Base-by-base conservation (phyloP, 495 filamentous ascomycete species). In the Darksidea phi region DNA sequence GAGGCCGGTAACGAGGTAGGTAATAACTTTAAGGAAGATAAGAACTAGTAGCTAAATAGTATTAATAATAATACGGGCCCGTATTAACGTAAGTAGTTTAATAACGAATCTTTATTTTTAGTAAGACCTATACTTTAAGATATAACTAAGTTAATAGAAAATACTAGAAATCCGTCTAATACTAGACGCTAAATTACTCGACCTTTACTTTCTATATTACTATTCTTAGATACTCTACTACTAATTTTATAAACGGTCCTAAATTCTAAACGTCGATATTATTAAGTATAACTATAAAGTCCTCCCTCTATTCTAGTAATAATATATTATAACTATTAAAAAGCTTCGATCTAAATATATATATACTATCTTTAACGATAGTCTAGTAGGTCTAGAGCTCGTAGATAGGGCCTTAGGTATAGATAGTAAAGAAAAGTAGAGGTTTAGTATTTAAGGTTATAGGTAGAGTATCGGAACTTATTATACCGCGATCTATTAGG, bases 371-470 rank as follows among this genome's bases (percentile, higher is more conserved):
- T n/a, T n/a, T n/a, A n/a, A n/a, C n/a, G n/a, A n/a, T n/a, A n/a
- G n/a, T n/a, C n/a, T 21, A 60, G 28, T 60, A 36, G 28, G 21
- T 18, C 57, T 47, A 60, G 37, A 60, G 47, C 57, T 60, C 48
- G 23, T 60, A 47, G 48, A 52, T 52, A 32, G 57, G 48, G 17
- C 57, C 57, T 53, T 60, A 2, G 32, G 57, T 60, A 32, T 21
- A 50, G 48, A 60, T 60, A 51, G 47, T 8, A 17, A 60, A 60
- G 25, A 60, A 60, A 23, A 60, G 48, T 1, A 21, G 57, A 18
- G 47, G 28, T 32, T 32, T 32, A 10, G 28, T 32, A 10, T 32
- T 58, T 7, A 20, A 58, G 56, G 32, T 41, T 36, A 28, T 50
- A 24, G 21, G 34, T 15, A 41, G 46, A 49, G 15, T 24, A 36